Evolutionary conservation across 78 protist genomes (phyloP), one percentile per base, ranked within the genome.

Genomic region (Tieghemostelium lacteum): DNA sequence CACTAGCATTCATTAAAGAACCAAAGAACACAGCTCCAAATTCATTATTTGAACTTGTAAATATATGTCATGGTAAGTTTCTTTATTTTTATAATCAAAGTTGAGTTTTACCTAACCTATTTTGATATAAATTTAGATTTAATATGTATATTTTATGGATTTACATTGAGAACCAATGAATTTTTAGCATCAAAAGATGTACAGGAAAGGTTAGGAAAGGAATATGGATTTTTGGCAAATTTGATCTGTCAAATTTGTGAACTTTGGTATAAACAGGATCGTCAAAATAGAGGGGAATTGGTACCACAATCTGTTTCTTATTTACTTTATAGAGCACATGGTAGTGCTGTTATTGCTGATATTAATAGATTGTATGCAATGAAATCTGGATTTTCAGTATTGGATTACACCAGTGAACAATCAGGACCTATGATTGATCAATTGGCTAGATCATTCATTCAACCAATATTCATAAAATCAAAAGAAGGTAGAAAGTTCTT

Each of bases 271-370:
- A 75, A 22, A 17, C 75, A 36, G 26, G 73, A 76, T 26, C 33
- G 78, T 17, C 42, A 52, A 22, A 58, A 37, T 10, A 49, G 63
- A 40, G 92, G 62, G 6, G 76, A 52, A 50, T 20, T 89, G 8
- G 87, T 69, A 50, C 96, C 96, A 7, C 95, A 88, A 77, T 70
- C 91, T 2, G 17, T 94, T 39, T 29, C 75, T 37, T 94, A 77
- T 83, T 19, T 94, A 20, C 40, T 92, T 7, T 39, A 73, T 22
- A 67, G 52, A 28, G 87, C 94, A 2, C 55, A 50, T 20, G 73
- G 60, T 66, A 39, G 54, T 16, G 57, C 26, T 28, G 54, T 87
- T 16, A 64, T 50, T 14, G 8, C 83, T 0, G 94, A 87, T 60
- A 78, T 88, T 14, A 42, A 20, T 12, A 75, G 96, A 37, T 55